Percentiles rank a stretch among this genome's conserved stretches.
Evolutionary conservation across 768 basidiomycete species (phyloP).

Genomic region (Kwoniella mangroviensis): DNA sequence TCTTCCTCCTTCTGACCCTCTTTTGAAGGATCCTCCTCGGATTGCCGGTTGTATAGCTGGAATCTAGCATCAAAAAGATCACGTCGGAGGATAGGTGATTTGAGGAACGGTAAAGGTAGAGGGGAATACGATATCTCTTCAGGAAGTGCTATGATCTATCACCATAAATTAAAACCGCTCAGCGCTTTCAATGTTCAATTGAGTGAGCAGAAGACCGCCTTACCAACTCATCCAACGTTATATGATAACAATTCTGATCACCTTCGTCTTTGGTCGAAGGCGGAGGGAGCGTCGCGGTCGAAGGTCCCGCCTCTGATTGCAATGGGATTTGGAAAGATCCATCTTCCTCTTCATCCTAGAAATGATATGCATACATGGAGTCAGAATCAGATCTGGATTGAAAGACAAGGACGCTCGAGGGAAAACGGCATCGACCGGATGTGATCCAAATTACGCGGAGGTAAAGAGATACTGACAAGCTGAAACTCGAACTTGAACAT

Average conservation of each 20-base stretch:
- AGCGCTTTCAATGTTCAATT: background rate
- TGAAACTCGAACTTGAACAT: slow-evolving; percentile 78
- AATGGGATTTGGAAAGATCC: slow-evolving; percentile 7
- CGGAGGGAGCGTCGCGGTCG: slow-evolving; percentile 16
- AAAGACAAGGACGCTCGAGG: background rate
- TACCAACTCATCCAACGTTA: slow-evolving; percentile 53
- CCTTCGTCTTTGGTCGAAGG: slow-evolving; percentile 23
- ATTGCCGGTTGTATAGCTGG: slow-evolving; percentile 63
- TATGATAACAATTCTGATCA: slow-evolving; percentile 26
- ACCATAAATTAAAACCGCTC: background rate
- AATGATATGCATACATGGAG: background rate
- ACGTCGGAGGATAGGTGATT: slow-evolving; percentile 66
- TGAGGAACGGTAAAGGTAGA: slow-evolving; percentile 63
- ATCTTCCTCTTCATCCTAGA: slow-evolving; percentile 25
- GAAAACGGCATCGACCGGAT: slow-evolving; percentile 47
- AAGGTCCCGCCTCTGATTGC: slow-evolving; percentile 31
- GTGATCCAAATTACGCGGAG: background rate
- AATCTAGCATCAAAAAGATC: slow-evolving; percentile 97
- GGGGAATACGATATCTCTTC: slow-evolving; percentile 79
- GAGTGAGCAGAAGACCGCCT: slow-evolving; percentile 10
- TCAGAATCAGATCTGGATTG: no score
- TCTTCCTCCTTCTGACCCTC: slow-evolving; percentile 25
- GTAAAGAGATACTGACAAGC: slow-evolving; percentile 54
- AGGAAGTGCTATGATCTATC: slow-evolving; percentile 73
- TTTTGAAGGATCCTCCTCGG: background rate